phyloP scores from a whole-genome alignment of 306 rosid genomes.

The Fragaria iinumae region DNA sequence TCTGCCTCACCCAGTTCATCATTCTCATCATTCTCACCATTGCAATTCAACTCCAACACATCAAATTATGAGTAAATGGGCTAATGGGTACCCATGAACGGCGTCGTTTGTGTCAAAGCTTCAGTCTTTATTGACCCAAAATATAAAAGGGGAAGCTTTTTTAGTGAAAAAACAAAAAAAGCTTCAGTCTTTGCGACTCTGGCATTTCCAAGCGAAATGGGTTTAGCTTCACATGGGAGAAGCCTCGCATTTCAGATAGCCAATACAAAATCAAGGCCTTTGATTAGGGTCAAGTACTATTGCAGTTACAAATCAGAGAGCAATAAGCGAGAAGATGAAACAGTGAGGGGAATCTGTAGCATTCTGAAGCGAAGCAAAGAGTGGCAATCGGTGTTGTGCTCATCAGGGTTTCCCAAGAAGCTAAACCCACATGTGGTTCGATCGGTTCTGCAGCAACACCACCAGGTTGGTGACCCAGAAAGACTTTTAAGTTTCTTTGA shows the following conservation, averaged over 20 bases:
- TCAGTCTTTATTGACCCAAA: neutral
- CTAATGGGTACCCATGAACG: neutral
- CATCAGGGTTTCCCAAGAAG: slow-evolving; percentile 23
- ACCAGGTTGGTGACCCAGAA: slow-evolving; percentile 30
- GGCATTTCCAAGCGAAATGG: slow-evolving; percentile 11
- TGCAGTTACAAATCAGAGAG: slow-evolving; percentile 26
- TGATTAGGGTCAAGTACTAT: neutral
- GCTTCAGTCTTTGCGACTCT: neutral
- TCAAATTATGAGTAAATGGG: neutral
- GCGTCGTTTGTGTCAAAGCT: neutral
- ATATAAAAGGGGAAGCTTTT: neutral
- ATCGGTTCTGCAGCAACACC: slow-evolving; percentile 32
- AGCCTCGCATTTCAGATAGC: slow-evolving; percentile 6
- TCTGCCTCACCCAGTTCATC: slow-evolving; percentile 36
- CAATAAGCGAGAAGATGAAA: slow-evolving; percentile 13
- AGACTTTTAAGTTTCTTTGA: slow-evolving; percentile 45
- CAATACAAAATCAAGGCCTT: slow-evolving; percentile 8
- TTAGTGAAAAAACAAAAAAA: neutral
- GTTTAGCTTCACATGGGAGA: slow-evolving; percentile 8
- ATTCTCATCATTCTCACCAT: neutral
- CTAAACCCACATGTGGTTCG: slow-evolving; percentile 45
- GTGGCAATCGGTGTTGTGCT: slow-evolving; percentile 35
- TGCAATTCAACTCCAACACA: neutral
- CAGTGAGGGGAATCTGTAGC: slow-evolving; percentile 38
- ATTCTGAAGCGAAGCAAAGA: slow-evolving; percentile 29